Evolutionary conservation across 78 protist genomes (phyloP).

Genomic region (Dictyostelium capitatum): DNA sequence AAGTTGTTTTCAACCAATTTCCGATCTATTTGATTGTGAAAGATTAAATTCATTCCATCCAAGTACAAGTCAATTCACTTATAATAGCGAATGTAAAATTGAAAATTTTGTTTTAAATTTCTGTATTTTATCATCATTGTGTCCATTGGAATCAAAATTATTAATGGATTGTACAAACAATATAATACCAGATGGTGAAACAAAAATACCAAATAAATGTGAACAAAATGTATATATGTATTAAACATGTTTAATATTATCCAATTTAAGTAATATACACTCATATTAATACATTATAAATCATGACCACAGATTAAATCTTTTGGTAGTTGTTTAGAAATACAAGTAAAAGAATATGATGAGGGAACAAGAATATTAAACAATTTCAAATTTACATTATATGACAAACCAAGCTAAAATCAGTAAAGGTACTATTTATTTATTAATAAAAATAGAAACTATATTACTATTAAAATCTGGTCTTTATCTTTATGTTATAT

Average conservation of each 20-base stretch:
- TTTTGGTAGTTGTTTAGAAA: slow-evolving; percentile 37
- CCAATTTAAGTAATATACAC: too few relatives aligned
- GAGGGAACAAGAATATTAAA: too few relatives aligned
- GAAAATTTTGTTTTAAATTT: slow-evolving; percentile 26
- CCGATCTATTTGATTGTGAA: slow-evolving; percentile 28
- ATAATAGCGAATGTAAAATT: not conserved
- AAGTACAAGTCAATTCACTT: not conserved
- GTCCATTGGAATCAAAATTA: slow-evolving; percentile 20
- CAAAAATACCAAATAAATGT: slow-evolving; percentile 7
- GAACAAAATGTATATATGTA: not conserved
- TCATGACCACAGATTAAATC: slow-evolving; percentile 39
- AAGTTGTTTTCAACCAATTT: slow-evolving; percentile 17
- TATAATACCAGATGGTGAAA: not conserved
- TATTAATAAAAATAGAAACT: too few relatives aligned
- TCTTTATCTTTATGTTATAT: too few relatives aligned
- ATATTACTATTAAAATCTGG: too few relatives aligned
- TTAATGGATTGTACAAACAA: slow-evolving; percentile 36
- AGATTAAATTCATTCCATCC: not conserved
- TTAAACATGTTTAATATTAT: too few relatives aligned
- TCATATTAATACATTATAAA: too few relatives aligned
- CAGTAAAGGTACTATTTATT: too few relatives aligned
- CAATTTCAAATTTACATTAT: too few relatives aligned
- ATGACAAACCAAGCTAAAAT: too few relatives aligned
- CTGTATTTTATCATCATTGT: slow-evolving; percentile 41
- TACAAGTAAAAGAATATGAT: slow-evolving; percentile 24